phyloP scores from a whole-genome alignment of 805 yeast genomes.

The Yarrowia divulgata region DNA sequence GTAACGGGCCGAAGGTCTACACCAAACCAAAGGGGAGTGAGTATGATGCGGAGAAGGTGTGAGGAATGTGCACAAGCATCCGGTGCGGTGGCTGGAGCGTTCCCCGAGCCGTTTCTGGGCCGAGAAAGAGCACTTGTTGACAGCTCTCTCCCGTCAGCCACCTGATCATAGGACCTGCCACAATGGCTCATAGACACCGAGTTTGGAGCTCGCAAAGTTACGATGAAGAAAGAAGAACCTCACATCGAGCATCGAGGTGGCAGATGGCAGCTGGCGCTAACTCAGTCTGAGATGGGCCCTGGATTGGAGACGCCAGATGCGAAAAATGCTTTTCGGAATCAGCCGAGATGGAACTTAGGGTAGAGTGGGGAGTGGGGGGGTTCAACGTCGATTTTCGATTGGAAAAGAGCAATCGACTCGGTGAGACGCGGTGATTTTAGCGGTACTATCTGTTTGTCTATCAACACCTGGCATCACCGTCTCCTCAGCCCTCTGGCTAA shows the following conservation, averaged over 20 bases:
- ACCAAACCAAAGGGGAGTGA: neutral
- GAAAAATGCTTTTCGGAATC: neutral
- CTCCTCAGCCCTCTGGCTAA: neutral
- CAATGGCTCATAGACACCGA: neutral
- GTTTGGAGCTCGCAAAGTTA: neutral
- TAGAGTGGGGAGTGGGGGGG: neutral
- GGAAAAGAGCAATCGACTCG: neutral
- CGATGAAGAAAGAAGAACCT: neutral
- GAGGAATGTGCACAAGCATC: neutral
- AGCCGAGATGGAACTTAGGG: neutral
- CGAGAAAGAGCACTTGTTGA: no score
- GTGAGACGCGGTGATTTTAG: neutral
- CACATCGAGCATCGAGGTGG: neutral
- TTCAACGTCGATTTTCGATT: neutral
- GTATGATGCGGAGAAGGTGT: slow-evolving; percentile 1
- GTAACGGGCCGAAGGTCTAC: slow-evolving; percentile 9
- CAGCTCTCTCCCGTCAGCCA: no score
- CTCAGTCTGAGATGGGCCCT: slow-evolving; percentile 4
- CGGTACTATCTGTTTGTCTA: no score
- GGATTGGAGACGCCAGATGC: neutral
- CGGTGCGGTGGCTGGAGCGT: no score
- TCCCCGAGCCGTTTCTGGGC: no score
- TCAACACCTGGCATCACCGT: no score
- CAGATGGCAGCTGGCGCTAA: neutral
- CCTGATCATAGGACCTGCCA: no score